Evolutionary conservation across 352 stramenopile genomes (phyloP), one percentile per base, ranked within the genome.

Genomic region (Pythium aristosporum): DNA sequence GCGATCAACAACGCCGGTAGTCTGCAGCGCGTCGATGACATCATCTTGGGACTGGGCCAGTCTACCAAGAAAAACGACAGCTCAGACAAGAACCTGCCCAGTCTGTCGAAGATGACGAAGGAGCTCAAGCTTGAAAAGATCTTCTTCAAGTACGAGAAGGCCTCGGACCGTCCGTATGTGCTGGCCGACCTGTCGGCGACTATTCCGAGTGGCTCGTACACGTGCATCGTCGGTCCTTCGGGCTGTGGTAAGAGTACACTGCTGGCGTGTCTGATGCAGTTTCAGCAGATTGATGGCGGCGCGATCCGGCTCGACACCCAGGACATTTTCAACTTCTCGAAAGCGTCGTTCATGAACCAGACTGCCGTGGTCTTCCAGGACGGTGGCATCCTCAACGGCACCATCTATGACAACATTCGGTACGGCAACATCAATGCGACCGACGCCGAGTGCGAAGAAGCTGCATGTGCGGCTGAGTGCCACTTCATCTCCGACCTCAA

Each of bases 241-340:
- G 87, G 87, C 23, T 94, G 85, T 64, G 87, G 85, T 65, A 96
- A 96, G 74, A 94, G 85, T 83, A 96, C 87, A 54, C 56, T 96
- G 37, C 61, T 96, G 42, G 82, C 84, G 43, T 94, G 84, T 64
- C 68, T 96, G 68, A 93, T 96, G 87, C 85, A 94, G 78, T 96
- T 96, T 65, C 79, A 93, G 65, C 79, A 93, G 41, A 79, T 84
- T 9, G 85, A 92, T 57, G 80, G 85, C n/a, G 85, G 87, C 42
- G 87, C 76, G 55, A 96, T 96, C 39, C 79, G 83, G 25, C 61
- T 96, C 9, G 85, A 96, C 68, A 72, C 79, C 25, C 77, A 91
- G 61, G 82, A 94, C 55, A 91, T 94, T 52, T 88, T 88, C 69
- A 91, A 91, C 65, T 93, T 91, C 58, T 92, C 82, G 8, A 94